Base-by-base conservation (phyloP, 2,329 filamentous ascomycete species). In the Trichoderma afroharzianum region DNA sequence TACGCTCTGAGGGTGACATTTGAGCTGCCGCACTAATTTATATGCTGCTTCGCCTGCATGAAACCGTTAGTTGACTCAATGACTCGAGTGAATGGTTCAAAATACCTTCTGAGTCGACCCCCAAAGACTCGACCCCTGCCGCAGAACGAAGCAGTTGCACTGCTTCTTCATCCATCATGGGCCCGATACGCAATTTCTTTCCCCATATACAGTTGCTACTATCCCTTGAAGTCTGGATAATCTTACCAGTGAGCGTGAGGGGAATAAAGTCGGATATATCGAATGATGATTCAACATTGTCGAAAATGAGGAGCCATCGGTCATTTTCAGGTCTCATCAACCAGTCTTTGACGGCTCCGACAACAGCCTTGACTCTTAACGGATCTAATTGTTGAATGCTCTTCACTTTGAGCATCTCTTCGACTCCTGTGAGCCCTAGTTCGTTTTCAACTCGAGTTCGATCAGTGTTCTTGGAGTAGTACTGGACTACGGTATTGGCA, bases 341-440 rank as follows among this genome's bases (percentile, higher is more conserved):
- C 77, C 77, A 78, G 69, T 78, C 74, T 50, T 74, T 76, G 33
- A 78, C 76, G 21, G 76, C 76, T 32, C 72, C 68, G 15, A 77
- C 75, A n/a, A 76, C 72, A 7, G 76, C 76, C 67, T 72, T 75
- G 71, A 76, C 73, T 21, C 74, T 70, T 9, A 72, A 68, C 15
- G 66, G 61, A 61, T 78, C 76, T 14, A 78, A 68, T 11, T 77
- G 71, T 62, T 75, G 68, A 28, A 76, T 66, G 50, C 69, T 76
- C 36, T 75, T 76, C 6, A 71, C 72, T 43, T 75, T 76, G 58
- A 75, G 72, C 77, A 77, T 78, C 7, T 77, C 76, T 18, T 72
- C 71, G 6, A 77, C 69, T 5, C 75, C 77, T 1, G 72, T 71
- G n/a, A 78, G 62, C 1, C 77, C 77, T 18, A 78, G 73, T 32